Evolutionary conservation across 805 yeast genomes (phyloP), one percentile per base, ranked within the genome.

Genomic region (Metschnikowia dekortorum): DNA sequence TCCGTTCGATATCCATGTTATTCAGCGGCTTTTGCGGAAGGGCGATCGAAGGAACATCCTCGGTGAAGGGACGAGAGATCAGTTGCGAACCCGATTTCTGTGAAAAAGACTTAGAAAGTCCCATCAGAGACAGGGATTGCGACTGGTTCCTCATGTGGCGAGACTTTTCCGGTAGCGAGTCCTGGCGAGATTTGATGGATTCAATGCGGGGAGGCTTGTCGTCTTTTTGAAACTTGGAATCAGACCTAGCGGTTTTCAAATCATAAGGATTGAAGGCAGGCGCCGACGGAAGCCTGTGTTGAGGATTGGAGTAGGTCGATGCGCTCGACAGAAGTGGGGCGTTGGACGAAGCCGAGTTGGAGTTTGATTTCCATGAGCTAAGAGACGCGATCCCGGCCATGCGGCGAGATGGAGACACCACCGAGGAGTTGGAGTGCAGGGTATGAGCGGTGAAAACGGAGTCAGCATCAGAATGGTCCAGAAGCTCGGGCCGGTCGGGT

Each of bases 21-120:
- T 85, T 81, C 7, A 70, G 66, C 0, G 97, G 96, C 60, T 79
- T 84, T 47, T 87, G 91, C 44, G 87, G 65, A 10, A 42, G 67
- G 55, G 14, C 53, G 45, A 10, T 58, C 32, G 18, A 70, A 59
- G 11, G 54, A 31, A 29, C 55, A 30, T 30, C 50, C 28, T 32
- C 47, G 30, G 4, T 44, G n/a, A 58, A 60, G 40, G 58, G 48
- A 9, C 53, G 39, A 33, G 46, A 28, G 8, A 16, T 14, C 39
- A 29, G 34, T 14, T 41, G 39, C 6, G 50, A 29, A 6, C 47
- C 32, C 5, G 42, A 40, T 9, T 44, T 39, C 26, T 50, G 50
- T 4, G 47, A 44, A 34, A 35, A 28, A 3, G 46, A 14, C 26
- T 31, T 37, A 18, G 34, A 26, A 3, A 29, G 30, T 31, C 30